These are phyloP conservation scores for Ceratocystis colombiana DNA, from an alignment of 2,329 filamentous ascomycete genomes.

Conservation along the genomic window DNA sequence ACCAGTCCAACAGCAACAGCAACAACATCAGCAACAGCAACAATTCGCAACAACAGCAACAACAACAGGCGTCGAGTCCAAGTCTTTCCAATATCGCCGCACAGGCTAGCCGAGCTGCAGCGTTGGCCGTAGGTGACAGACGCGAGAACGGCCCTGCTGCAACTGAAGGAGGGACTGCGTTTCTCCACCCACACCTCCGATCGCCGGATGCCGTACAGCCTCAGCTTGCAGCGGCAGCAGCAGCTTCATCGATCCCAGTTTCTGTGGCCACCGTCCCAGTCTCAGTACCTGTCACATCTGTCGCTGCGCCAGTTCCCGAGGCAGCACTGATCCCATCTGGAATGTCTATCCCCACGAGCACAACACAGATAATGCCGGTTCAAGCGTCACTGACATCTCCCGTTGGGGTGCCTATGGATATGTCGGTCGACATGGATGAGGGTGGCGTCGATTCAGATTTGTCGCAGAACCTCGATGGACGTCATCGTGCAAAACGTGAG, in stretches of 20 bases:
- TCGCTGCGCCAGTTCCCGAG: conserved; percentile 23
- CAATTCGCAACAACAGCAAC: neutral
- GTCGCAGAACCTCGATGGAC: conserved; percentile 40
- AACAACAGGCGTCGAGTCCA: neutral
- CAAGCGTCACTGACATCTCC: conserved; percentile 9
- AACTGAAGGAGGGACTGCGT: neutral
- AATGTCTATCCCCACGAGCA: conserved; percentile 13
- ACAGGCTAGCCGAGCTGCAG: conserved; percentile 16
- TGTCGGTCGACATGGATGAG: conserved; percentile 32
- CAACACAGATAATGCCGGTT: conserved; percentile 11
- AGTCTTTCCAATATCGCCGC: conserved; percentile 19
- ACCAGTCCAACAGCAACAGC: conserved; percentile 1
- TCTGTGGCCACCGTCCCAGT: conserved; percentile 6
- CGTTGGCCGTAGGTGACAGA: neutral
- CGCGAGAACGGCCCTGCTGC: neutral
- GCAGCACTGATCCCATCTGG: conserved; percentile 35
- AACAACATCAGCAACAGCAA: neutral
- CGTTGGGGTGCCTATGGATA: conserved; percentile 26
- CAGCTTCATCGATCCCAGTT: conserved; percentile 1
- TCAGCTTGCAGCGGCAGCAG: neutral
- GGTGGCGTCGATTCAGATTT: conserved; percentile 6
- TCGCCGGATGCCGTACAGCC: conserved; percentile 1
- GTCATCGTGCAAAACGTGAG: conserved; percentile 71
- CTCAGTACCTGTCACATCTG: conserved; percentile 4
- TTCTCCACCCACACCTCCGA: conserved; percentile 13